Conservation (phyloP, 108 stramenopile genomes). For the Skeletonema marinoi region DNA sequence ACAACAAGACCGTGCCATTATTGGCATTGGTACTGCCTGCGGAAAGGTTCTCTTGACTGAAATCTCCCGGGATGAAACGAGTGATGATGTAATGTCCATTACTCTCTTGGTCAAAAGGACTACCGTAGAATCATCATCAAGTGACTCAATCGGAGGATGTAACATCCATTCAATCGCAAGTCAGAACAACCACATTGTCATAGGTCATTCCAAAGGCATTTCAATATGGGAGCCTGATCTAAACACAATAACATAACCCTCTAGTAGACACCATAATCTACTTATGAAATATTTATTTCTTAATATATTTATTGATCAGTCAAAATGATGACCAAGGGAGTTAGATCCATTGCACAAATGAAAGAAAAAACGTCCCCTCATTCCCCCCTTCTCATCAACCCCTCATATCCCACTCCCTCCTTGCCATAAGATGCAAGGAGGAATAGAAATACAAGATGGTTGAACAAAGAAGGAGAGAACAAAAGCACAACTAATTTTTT, state of each 20-base stretch:
- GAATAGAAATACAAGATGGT: not conserved
- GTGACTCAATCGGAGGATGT: not conserved
- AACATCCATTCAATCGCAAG: not conserved
- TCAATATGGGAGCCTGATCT: not conserved
- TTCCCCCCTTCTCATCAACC: not conserved
- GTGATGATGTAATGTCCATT: not conserved
- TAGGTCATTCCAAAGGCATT: constrained; percentile 4
- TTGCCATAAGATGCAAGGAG: not conserved
- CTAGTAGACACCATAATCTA: too few relatives aligned
- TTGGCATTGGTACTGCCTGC: not conserved
- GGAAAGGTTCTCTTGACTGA: not conserved
- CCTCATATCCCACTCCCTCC: not conserved
- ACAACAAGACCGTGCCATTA: not conserved
- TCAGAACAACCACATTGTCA: not conserved
- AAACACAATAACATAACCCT: not conserved
- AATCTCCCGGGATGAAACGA: not conserved
- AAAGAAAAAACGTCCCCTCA: not conserved
- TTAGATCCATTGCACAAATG: constrained; percentile 6
- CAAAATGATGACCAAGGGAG: constrained; percentile 6
- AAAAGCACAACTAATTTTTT: not conserved
- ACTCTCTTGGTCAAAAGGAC: not conserved
- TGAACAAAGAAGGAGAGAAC: not conserved
- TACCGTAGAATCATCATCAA: not conserved
- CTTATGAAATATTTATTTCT: constrained; percentile 5
- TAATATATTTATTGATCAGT: constrained; percentile 6